Conservation (phyloP, 768 basidiomycete species). For the Lepiota brunneoincarnata region DNA sequence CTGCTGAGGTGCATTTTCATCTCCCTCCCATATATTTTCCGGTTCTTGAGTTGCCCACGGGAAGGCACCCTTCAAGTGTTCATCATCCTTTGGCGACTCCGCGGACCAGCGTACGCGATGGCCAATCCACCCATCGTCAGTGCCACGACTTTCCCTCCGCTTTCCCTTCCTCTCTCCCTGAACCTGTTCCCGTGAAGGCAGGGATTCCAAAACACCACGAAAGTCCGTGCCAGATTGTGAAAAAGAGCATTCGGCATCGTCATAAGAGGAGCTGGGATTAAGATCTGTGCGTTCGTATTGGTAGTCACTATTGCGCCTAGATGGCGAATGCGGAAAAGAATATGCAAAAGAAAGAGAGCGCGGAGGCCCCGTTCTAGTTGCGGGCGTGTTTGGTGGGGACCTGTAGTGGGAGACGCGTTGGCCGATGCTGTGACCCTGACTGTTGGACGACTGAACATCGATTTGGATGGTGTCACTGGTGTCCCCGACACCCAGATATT, state of each 20-base stretch:
- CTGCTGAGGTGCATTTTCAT: not conserved
- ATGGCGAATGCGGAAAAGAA: constrained; percentile 44
- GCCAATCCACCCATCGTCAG: constrained; percentile 47
- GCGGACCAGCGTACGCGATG: constrained; percentile 51
- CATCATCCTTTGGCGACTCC: constrained; percentile 52
- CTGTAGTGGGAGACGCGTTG: constrained; percentile 22
- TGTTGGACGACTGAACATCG: not conserved
- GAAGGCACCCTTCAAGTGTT: constrained; percentile 34
- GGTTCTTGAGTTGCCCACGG: constrained; percentile 16
- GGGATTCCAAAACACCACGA: constrained; percentile 59
- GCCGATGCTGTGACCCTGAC: not conserved
- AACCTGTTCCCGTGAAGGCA: constrained; percentile 31
- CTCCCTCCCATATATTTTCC: not conserved
- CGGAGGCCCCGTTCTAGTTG: constrained; percentile 69
- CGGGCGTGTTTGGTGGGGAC: constrained; percentile 47
- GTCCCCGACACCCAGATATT: not conserved
- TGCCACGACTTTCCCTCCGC: constrained; percentile 42
- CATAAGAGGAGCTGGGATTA: constrained; percentile 27
- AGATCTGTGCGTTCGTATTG: constrained; percentile 19
- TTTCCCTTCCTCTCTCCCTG: constrained; percentile 53
- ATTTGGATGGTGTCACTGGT: not conserved
- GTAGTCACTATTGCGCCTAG: constrained; percentile 5
- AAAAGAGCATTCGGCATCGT: constrained; percentile 34
- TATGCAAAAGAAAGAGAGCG: constrained; percentile 69
- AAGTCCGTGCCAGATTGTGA: constrained; percentile 43